These are phyloP conservation scores for Microbotryomycetes sp. DNA, from an alignment of 1,284 basidiomycete species.

Conservation along the genomic window DNA sequence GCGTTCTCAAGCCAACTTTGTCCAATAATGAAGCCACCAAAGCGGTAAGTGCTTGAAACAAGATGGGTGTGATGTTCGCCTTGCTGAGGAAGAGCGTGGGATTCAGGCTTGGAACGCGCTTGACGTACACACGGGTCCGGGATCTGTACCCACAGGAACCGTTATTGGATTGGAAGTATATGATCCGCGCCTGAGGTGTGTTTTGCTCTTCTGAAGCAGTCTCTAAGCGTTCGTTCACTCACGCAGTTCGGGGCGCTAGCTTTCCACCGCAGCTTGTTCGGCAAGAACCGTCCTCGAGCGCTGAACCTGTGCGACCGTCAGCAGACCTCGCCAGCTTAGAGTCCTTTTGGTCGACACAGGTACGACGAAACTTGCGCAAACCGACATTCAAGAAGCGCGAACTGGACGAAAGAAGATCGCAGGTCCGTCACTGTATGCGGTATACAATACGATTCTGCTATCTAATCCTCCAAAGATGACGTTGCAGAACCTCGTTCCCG, in stretches of 20 bases:
- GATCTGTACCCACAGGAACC: slow-evolving; percentile 61
- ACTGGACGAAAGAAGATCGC: slow-evolving; percentile 65
- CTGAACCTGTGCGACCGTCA: slow-evolving; percentile 51
- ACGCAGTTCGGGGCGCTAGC: slow-evolving; percentile 45
- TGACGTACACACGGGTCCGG: slow-evolving; percentile 45
- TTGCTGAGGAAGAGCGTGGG: background rate
- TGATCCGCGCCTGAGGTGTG: slow-evolving; percentile 68
- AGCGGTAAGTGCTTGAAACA: background rate
- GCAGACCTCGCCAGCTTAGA: slow-evolving; percentile 54
- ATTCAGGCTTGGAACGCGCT: slow-evolving; percentile 63
- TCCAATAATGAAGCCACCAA: slow-evolving; percentile 31
- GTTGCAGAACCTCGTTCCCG: slow-evolving; percentile 60
- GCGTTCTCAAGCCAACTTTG: slow-evolving; percentile 56
- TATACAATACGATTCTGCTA: background rate
- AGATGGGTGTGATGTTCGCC: background rate
- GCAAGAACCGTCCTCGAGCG: slow-evolving; percentile 44
- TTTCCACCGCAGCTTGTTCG: slow-evolving; percentile 75
- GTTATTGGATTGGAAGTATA: slow-evolving; percentile 66
- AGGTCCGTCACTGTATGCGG: slow-evolving; percentile 46
- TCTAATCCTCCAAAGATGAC: background rate
- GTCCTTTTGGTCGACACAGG: slow-evolving; percentile 58
- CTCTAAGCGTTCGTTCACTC: no score
- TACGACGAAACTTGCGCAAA: slow-evolving; percentile 50
- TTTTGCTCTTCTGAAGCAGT: background rate
- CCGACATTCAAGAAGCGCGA: slow-evolving; percentile 74